phyloP scores from a whole-genome alignment of 2,329 filamentous ascomycete genomes.

The Fusarium transvaalense region DNA sequence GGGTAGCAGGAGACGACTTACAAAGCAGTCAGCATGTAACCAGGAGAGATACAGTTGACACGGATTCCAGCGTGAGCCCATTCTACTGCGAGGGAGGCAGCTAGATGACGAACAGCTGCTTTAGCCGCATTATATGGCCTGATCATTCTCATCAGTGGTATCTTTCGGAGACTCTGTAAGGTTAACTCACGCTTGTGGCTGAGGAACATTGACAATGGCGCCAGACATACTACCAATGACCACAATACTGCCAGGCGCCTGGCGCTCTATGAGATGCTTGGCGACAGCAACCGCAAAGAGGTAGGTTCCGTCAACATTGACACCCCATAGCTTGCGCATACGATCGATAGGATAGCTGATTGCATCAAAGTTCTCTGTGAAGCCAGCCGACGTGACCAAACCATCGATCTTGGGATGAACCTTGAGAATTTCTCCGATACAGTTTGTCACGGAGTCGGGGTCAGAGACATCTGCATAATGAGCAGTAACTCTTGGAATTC shows the following conservation, averaged over 20 bases:
- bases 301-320: constrained; percentile 94
- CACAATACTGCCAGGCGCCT: constrained; percentile 84
- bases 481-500: constrained; percentile 84
- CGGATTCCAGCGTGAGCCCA: constrained; percentile 90
- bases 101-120: constrained; percentile 89
- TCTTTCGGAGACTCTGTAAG: fast-evolving
- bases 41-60: constrained; percentile 94
- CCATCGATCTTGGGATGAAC: constrained; percentile 85
- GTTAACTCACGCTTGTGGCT: constrained; percentile 78
- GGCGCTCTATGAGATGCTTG: constrained; percentile 86
- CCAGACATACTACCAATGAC: constrained; percentile 97
- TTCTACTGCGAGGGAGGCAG: constrained; percentile 88
- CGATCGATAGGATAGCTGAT: constrained; percentile 90
- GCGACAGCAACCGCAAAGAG: constrained; percentile 86
- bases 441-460: constrained; percentile 79
- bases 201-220: constrained; percentile 91
- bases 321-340: constrained; percentile 91
- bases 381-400: constrained; percentile 94
- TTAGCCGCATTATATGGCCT: constrained; percentile 92
- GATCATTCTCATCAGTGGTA: background rate
- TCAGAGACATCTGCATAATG: constrained; percentile 92
- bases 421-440: constrained; percentile 70
- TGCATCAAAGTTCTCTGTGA: constrained; percentile 94
- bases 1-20: constrained; percentile 60
- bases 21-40: constrained; percentile 96